Evolutionary conservation across 805 yeast genomes (phyloP).

Genomic region (Suhomyces kilbournensis): DNA sequence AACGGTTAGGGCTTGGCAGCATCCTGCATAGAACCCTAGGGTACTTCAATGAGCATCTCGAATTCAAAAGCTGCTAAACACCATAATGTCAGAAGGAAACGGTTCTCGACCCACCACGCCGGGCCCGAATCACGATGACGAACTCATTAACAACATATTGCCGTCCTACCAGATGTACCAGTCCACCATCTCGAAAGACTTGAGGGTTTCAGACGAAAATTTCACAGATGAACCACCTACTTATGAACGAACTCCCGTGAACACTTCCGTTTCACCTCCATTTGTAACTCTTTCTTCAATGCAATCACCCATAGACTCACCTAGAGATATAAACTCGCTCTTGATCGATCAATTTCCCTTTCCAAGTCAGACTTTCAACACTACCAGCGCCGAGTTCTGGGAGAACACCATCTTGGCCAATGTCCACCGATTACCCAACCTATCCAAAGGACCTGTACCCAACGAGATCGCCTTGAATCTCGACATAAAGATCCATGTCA

Average conservation of each 20-base stretch:
- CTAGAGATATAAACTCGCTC: constrained; percentile 2
- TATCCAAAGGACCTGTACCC: constrained; percentile 15
- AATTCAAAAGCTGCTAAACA: not conserved
- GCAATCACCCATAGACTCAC: constrained; percentile 6
- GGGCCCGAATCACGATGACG: constrained; percentile 18
- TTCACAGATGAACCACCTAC: constrained; percentile 40
- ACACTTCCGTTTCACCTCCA: constrained; percentile 6
- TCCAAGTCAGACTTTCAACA: constrained; percentile 17
- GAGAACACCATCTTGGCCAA: constrained; percentile 41
- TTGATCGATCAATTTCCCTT: constrained; percentile 12
- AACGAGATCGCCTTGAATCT: constrained; percentile 22
- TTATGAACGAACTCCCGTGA: constrained; percentile 20
- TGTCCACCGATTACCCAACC: constrained; percentile 36
- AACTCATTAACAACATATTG: constrained; percentile 33
- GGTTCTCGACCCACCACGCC: constrained; percentile 8
- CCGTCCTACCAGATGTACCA: constrained; percentile 47
- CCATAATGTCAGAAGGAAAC: not conserved
- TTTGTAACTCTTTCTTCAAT: constrained; percentile 4
- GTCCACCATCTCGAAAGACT: constrained; percentile 36
- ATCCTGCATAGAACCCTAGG: not conserved
- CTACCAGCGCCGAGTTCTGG: constrained; percentile 28
- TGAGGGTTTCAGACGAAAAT: constrained; percentile 38
- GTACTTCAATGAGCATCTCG: not conserved
- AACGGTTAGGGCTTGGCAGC: not conserved
- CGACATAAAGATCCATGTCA: constrained; percentile 33